Conservation (phyloP, 345 rosid genomes). For the Citrus reticulata region DNA sequence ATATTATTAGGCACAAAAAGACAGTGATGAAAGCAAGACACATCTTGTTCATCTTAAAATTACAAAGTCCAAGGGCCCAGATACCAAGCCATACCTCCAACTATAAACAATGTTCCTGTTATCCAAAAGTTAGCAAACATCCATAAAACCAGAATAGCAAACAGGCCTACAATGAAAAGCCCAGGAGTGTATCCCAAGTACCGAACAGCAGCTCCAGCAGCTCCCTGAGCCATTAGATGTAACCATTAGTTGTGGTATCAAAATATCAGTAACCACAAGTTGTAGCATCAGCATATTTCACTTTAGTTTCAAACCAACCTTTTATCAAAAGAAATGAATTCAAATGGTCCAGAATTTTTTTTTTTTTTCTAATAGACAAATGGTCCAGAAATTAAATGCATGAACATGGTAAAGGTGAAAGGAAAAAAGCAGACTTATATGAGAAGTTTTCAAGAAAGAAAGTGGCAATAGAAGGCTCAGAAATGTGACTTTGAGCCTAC, state of each 20-base stretch:
- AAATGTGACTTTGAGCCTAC: neutral
- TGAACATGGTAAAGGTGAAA: neutral
- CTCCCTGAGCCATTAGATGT: slow-evolving; percentile 56
- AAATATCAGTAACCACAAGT: neutral
- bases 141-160: slow-evolving; percentile 86
- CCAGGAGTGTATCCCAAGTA: slow-evolving; percentile 96
- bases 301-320: neutral
- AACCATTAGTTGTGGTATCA: slow-evolving; percentile 3
- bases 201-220: slow-evolving; percentile 79
- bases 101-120: slow-evolving; percentile 81
- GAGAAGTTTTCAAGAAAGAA: neutral
- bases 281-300: neutral
- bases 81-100: slow-evolving; percentile 72
- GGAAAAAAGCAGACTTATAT: neutral
- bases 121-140: slow-evolving; percentile 99
- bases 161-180: slow-evolving; percentile 82
- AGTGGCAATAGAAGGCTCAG: neutral
- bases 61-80: neutral
- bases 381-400: neutral
- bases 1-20: neutral
- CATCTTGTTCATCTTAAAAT: neutral
- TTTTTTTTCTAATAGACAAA: neutral
- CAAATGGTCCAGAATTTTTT: neutral
- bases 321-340: neutral
- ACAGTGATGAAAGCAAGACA: neutral